Conservation (phyloP, 257 asterid genomes). For the Agastache rugosa region DNA sequence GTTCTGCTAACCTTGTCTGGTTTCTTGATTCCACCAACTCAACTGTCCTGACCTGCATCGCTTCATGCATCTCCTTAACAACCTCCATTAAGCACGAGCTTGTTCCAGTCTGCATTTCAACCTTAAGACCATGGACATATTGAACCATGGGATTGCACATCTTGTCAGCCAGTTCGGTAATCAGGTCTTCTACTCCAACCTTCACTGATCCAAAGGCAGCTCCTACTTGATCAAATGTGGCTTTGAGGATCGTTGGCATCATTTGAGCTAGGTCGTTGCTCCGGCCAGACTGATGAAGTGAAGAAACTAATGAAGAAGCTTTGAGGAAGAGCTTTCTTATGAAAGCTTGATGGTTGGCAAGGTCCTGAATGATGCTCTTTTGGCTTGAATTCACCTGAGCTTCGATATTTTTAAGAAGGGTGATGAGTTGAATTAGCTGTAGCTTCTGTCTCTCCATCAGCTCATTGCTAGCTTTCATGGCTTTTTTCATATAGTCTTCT, state of each 20-base stretch:
- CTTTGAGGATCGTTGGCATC: conserved; percentile 58
- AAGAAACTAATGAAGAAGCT: conserved; percentile 58
- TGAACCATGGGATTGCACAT: conserved; percentile 81
- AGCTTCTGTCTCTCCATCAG: conserved; percentile 61
- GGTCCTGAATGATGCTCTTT: conserved; percentile 57
- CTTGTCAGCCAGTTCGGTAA: conserved; percentile 53
- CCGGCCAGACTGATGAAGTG: conserved; percentile 49
- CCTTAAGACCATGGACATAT: conserved; percentile 63
- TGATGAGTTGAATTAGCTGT: conserved; percentile 61
- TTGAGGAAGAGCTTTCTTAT: conserved; percentile 53
- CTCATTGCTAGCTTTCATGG: conserved; percentile 59
- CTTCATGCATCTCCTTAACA: conserved; percentile 66
- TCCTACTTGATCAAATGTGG: conserved; percentile 52
- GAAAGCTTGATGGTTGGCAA: conserved; percentile 51
- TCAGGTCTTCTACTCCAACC: conserved; percentile 66
- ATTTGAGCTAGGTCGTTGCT: conserved; percentile 43
- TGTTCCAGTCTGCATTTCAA: conserved; percentile 61
- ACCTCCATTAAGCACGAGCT: conserved; percentile 55
- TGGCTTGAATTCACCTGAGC: conserved; percentile 70
- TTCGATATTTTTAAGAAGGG: conserved; percentile 65
- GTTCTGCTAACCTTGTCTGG: conserved; percentile 53
- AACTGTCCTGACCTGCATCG: conserved; percentile 50
- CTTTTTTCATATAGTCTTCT: conserved; percentile 48
- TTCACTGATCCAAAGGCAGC: conserved; percentile 68
- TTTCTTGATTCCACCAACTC: conserved; percentile 73